phyloP scores from a whole-genome alignment of 306 rosid species.

The Delonix regia region DNA sequence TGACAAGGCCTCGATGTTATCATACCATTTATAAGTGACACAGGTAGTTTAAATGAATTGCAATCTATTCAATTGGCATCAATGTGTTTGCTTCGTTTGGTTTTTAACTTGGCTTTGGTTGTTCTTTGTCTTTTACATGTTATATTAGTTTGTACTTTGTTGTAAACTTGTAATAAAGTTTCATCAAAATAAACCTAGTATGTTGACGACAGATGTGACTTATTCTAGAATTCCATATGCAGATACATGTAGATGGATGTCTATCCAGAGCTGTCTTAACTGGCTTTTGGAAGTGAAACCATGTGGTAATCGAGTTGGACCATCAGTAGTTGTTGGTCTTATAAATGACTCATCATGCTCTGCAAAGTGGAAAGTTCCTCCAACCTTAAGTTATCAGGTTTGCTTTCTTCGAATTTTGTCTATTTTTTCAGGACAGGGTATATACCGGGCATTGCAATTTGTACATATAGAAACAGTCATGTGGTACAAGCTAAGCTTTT shows the following conservation, averaged over 20 bases:
- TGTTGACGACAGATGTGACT: slow-evolving; percentile 19
- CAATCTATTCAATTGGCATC: neutral
- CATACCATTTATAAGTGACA: neutral
- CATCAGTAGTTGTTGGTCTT: slow-evolving; percentile 61
- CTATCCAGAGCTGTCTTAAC: slow-evolving; percentile 62
- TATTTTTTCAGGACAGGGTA: slow-evolving; percentile 32
- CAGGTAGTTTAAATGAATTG: slow-evolving; percentile 24
- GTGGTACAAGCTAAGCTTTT: slow-evolving; percentile 13
- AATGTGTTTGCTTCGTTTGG: neutral
- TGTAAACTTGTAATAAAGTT: neutral
- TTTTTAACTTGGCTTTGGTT: neutral
- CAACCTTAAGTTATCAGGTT: slow-evolving; percentile 63
- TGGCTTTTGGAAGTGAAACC: slow-evolving; percentile 71
- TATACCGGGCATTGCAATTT: slow-evolving; percentile 20
- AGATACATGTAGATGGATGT: slow-evolving; percentile 75
- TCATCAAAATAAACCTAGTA: neutral
- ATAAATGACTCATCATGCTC: slow-evolving; percentile 52
- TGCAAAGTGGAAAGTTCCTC: slow-evolving; percentile 50
- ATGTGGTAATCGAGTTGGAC: slow-evolving; percentile 65
- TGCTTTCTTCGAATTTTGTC: slow-evolving; percentile 26
- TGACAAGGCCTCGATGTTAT: neutral
- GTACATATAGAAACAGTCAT: slow-evolving; percentile 27
- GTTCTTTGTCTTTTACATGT: neutral
- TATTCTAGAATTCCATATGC: slow-evolving; percentile 25
- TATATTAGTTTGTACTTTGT: neutral